Base-by-base conservation (phyloP, 768 basidiomycete species). In the Lactarius psammicola region DNA sequence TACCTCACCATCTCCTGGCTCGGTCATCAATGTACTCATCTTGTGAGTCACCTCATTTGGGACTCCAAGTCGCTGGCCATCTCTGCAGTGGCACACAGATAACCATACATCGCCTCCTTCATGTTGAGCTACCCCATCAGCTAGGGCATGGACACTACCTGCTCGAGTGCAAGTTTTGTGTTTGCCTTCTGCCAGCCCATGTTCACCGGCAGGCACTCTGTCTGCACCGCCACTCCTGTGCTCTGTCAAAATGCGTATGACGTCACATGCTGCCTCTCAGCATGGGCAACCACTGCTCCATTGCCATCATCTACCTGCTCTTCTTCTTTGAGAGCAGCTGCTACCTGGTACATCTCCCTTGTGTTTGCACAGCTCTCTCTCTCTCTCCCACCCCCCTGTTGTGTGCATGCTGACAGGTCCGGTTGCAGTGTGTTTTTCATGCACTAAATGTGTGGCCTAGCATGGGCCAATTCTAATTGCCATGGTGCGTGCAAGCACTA, bases 321-420 rank as follows among this genome's bases (percentile, higher is more conserved):
- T 88, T 89, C 80, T 88, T 87, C 80, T 87, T 88, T 72, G 88
- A 89, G 75, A 88, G 86, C 36, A 89, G 89, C 65, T 89, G 87
- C 70, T 87, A 87, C 69, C 85, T 86, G 6, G 84, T 83, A 10
- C 34, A 6, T 54, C 36, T 15, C 15, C 0, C 31, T n/a, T n/a
- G 2, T 23, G 18, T 20, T 4, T 30, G 3, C 28, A n/a, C n/a
- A n/a, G 10, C 2, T 23, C 34, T 8, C 34, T 8, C 34, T 7
- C 10, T 10, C 34, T 34, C 34, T 34, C 34, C 9, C 34, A n/a
- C n/a, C n/a, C n/a, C n/a, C n/a, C n/a, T n/a, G n/a, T 54, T 40
- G 57, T 13, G 23, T 20, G 51, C 38, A 56, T 23, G 31, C 20
- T 65, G 34, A 56, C 36, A 44, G 46, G 26, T 40, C 42, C 57